Evolutionary conservation across 306 rosid species (phyloP).

Genomic region (Corylus avellana): DNA sequence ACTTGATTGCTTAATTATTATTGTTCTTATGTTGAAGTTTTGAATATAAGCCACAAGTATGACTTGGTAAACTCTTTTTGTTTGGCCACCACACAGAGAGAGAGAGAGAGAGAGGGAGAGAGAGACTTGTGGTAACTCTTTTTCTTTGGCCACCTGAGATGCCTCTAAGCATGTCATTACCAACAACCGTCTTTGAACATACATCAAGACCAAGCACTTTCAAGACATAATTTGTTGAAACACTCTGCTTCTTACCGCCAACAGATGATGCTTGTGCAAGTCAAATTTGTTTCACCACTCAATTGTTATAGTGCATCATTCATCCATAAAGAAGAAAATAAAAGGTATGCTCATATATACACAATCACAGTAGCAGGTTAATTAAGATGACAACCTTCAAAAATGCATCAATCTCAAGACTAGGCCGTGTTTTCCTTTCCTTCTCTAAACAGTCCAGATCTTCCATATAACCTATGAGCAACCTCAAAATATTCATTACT

Average conservation of each 20-base stretch:
- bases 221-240: constrained; percentile 72
- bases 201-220: constrained; percentile 86
- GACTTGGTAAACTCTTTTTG: too few species aligned
- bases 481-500: neutral
- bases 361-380: neutral
- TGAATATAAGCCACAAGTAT: too few species aligned
- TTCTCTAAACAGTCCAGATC: constrained; percentile 53
- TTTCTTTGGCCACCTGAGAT: constrained; percentile 92
- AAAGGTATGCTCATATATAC: neutral
- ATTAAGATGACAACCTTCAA: constrained; percentile 64
- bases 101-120: constrained; percentile 23
- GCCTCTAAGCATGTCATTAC: constrained; percentile 82
- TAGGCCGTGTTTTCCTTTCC: constrained; percentile 65
- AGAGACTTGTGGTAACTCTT: constrained; percentile 88
- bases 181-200: constrained; percentile 82
- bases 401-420: constrained; percentile 81
- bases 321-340: neutral
- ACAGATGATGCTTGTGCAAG: constrained; percentile 76
- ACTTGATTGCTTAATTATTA: too few species aligned
- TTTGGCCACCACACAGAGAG: neutral
- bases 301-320: neutral
- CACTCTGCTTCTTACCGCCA: constrained; percentile 71
- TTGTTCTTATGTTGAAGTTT: too few species aligned
- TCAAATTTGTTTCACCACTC: constrained; percentile 22
- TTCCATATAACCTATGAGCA: constrained; percentile 45